Evolutionary conservation across 352 stramenopile genomes (phyloP), one percentile per base, ranked within the genome.

Genomic region (Pythium rishiriense): DNA sequence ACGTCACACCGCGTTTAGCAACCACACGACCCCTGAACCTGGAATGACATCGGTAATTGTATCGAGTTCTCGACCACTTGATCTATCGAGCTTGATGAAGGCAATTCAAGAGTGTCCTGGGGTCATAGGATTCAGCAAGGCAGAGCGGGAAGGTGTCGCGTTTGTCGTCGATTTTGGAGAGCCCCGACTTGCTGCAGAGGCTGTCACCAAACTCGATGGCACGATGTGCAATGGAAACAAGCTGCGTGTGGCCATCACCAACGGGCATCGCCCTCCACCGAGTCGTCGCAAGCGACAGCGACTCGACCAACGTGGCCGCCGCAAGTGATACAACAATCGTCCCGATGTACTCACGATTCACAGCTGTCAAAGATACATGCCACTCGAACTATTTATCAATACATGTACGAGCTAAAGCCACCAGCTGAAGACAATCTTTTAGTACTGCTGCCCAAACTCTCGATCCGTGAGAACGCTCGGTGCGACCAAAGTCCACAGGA

Each of bases 401-500:
- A 31, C 17, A 58, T 24, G 22, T 37, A 48, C 29, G 24, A 41
- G 4, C 28, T 56, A 25, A 49, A 19, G 0, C 7, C 19, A 28
- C 1, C 31, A 28, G 1, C 10, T 12, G 33, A 26, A 12, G 19
- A 10, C 49, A 22, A n/a, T n/a, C 15, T 28, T 24, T 22, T 37
- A 56, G 17, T 61, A 48, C 15, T 47, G 3, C n/a, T 31, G 19
- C 5, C 63, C 69, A 57, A 99, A 99, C 60, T 98, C 93, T 21
- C 94, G 81, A 64, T 97, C 82, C 1, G 94, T 94, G 64, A 98
- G 97, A 2, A 98, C 37, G 11, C 69, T 76, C 21, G 96, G 96
- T 14, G 95, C 96, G 17, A 98, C 56, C 19, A 98, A 77, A 4
- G 95, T 98, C 97, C 97, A 99, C 8, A 96, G 62, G 69, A 98